These are phyloP conservation scores for Cairneyella variabilis DNA, from an alignment of 495 filamentous ascomycete genomes.

Conservation along the genomic window DNA sequence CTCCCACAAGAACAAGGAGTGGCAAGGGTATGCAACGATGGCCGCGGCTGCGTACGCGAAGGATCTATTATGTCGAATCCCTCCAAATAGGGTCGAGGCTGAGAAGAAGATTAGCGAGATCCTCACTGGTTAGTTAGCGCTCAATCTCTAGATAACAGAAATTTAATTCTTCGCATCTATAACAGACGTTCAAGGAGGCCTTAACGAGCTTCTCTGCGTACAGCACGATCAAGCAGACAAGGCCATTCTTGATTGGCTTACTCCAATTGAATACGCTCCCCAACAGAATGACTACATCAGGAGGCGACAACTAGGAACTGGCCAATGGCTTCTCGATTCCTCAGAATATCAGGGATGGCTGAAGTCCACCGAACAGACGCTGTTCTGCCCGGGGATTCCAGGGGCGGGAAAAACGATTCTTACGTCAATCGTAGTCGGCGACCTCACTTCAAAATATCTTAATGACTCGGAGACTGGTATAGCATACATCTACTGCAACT, in stretches of 20 bases:
- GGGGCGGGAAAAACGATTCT: background rate
- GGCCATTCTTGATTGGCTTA: background rate
- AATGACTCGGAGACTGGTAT: background rate
- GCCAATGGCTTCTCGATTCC: background rate
- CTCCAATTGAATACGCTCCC: background rate
- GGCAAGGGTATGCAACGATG: conserved; percentile 38
- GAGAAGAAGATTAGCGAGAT: conserved; percentile 33
- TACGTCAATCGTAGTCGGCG: background rate
- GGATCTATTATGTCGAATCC: conserved; percentile 28
- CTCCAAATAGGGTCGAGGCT: conserved; percentile 29
- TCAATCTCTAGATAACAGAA: background rate
- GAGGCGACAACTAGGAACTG: background rate
- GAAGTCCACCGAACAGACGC: background rate
- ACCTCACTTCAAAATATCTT: background rate
- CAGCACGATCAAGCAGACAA: background rate
- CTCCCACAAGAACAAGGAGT: conserved; percentile 39
- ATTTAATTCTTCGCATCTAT: background rate
- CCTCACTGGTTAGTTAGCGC: conserved; percentile 26
- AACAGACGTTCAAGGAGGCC: background rate
- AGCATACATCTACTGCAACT: background rate
- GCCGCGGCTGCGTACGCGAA: conserved; percentile 30
- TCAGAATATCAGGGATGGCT: background rate
- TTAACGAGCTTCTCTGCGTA: background rate
- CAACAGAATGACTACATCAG: background rate
- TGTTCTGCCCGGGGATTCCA: background rate